phyloP scores from a whole-genome alignment of 1,139 yeast species.

The Williopsis jadinii region DNA sequence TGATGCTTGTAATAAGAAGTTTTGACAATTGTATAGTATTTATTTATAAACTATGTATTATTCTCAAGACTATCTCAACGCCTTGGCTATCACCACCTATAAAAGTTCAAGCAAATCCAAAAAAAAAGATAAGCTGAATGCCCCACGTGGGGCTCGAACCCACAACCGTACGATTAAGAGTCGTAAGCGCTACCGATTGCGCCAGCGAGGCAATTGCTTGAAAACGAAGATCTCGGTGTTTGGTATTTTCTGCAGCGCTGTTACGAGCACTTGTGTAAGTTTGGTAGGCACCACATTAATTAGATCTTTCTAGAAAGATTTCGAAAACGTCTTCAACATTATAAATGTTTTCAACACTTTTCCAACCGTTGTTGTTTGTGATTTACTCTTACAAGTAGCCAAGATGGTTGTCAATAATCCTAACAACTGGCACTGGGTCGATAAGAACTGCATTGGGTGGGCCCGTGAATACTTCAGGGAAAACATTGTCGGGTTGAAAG shows the following conservation, averaged over 20 bases:
- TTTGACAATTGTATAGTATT: too few relatives aligned
- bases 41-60: too few relatives aligned
- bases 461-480: slow-evolving; percentile 66
- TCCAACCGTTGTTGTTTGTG: too few relatives aligned
- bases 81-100: too few relatives aligned
- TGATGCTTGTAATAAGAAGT: too few relatives aligned
- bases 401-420: slow-evolving; percentile 75
- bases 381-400: slow-evolving; percentile 1
- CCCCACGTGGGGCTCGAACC: slow-evolving; percentile 18
- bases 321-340: too few relatives aligned
- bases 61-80: too few relatives aligned
- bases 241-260: not conserved
- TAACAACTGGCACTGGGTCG: slow-evolving; percentile 88
- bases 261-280: not conserved
- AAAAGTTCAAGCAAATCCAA: not conserved
- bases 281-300: not conserved
- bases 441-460: slow-evolving; percentile 91
- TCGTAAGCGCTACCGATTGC: slow-evolving; percentile 19
- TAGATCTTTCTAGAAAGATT: not conserved
- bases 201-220: slow-evolving; percentile 13
- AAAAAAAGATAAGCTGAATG: slow-evolving; percentile 4
- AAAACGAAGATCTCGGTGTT: not conserved
- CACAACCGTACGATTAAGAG: slow-evolving; percentile 18
- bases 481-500: slow-evolving; percentile 45
- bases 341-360: too few relatives aligned